Percentiles rank a stretch among this genome's conserved stretches.
These are phyloP conservation scores for Madurella fahalii DNA, from an alignment of 2,329 filamentous ascomycete species.

Conservation along the genomic window DNA sequence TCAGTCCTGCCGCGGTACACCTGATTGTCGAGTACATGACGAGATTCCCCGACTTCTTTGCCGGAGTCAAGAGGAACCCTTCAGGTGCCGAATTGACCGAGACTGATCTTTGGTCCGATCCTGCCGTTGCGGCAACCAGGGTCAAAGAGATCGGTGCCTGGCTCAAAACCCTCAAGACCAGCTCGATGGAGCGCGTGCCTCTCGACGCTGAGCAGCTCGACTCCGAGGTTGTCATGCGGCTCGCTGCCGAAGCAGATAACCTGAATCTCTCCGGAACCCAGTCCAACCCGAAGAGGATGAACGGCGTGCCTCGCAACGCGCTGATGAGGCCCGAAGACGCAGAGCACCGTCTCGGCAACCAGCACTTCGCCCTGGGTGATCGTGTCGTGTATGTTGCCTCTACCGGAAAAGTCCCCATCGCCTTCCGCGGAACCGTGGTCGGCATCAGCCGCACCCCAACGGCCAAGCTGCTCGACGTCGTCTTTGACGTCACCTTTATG, in stretches of 20 bases:
- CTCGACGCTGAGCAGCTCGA: conserved; percentile 95
- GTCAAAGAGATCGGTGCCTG: conserved; percentile 93
- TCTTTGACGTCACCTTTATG: conserved; percentile 96
- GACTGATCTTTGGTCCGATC: conserved; percentile 77
- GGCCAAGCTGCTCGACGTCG: conserved; percentile 77
- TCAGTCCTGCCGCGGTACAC: conserved; percentile 76
- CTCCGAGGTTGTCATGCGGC: conserved; percentile 76
- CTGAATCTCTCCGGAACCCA: conserved; percentile 47
- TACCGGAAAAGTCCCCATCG: conserved; percentile 91
- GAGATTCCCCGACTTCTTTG: conserved; percentile 92
- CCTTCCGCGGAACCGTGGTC: conserved; percentile 86
- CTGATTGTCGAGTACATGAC: conserved; percentile 87
- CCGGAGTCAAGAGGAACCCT: conserved; percentile 78
- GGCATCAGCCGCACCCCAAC: conserved; percentile 86
- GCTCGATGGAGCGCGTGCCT: conserved; percentile 91
- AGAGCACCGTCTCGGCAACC: conserved; percentile 85
- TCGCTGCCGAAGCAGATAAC: conserved; percentile 70
- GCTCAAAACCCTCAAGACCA: conserved; percentile 88
- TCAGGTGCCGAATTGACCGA: conserved; percentile 80
- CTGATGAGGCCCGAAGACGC: conserved; percentile 91
- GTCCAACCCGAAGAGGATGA: conserved; percentile 64
- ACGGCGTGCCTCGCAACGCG: conserved; percentile 78
- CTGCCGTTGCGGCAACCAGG: conserved; percentile 66
- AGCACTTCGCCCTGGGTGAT: conserved; percentile 80
- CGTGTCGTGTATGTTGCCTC: conserved; percentile 90